Conservation (phyloP, 2,329 filamentous ascomycete genomes). For the Fusarium cicatricum region DNA sequence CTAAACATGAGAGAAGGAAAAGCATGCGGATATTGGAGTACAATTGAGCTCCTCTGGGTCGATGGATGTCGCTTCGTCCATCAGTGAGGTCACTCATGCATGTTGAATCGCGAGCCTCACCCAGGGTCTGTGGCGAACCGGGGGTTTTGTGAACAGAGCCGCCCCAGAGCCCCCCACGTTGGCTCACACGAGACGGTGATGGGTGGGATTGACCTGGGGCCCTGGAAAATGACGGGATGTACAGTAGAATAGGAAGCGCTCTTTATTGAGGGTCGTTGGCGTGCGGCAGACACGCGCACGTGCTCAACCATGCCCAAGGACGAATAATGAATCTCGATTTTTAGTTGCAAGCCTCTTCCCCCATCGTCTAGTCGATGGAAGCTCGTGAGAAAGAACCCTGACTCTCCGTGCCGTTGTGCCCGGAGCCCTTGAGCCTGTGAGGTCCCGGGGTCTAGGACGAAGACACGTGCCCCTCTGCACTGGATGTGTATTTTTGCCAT, state of each 20-base stretch:
- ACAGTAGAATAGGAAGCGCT: conserved; percentile 11
- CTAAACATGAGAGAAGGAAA: conserved; percentile 3
- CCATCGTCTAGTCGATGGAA: conserved; percentile 8
- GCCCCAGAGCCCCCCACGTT: conserved; percentile 39
- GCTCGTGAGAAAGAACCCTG: conserved; percentile 11
- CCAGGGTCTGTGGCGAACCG: conserved; percentile 24
- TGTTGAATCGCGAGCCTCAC: conserved; percentile 32
- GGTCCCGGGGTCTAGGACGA: conserved; percentile 18
- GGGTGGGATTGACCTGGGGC: conserved; percentile 36
- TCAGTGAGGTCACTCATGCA: conserved; percentile 16
- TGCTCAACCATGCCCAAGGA: conserved; percentile 33
- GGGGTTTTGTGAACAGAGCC: conserved; percentile 32
- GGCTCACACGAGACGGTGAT: conserved; percentile 38
- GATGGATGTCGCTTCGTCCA: conserved; percentile 6
- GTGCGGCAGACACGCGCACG: conserved; percentile 33
- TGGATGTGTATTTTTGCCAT: conserved; percentile 27
- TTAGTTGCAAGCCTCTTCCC: conserved; percentile 9
- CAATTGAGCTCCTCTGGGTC: conserved; percentile 9
- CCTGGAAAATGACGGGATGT: conserved; percentile 18
- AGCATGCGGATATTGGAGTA: conserved; percentile 7
- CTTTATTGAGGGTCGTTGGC: conserved; percentile 9
- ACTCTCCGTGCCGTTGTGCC: conserved; percentile 5
- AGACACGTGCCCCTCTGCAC: conserved; percentile 40
- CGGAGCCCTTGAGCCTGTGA: conserved; percentile 11
- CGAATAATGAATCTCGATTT: conserved; percentile 28